Conservation (phyloP, 2,329 filamentous ascomycete species). For the Fusarium sp. region DNA sequence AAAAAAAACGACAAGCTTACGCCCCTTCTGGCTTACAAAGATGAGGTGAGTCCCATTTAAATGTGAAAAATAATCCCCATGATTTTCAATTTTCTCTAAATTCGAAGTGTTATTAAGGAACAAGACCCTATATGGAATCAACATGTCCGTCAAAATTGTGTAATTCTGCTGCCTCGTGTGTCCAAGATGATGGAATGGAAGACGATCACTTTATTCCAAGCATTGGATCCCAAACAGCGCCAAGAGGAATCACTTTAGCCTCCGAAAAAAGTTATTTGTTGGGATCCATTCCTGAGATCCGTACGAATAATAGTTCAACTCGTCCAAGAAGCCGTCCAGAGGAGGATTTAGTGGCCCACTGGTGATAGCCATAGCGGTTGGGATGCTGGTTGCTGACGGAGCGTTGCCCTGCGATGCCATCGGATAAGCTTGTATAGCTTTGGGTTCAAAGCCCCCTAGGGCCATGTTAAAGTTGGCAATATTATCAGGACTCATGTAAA, state of each 20-base stretch:
- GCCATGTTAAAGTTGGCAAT: conserved; percentile 48
- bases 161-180: not conserved
- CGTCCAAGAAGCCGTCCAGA: conserved; percentile 57
- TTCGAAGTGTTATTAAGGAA: not conserved
- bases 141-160: not conserved
- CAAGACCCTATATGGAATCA: too few species aligned
- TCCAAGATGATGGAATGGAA: not conserved
- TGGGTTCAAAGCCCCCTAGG: conserved; percentile 50
- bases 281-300: conserved; percentile 44
- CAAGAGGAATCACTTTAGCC: conserved; percentile 18
- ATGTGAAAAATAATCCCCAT: not conserved
- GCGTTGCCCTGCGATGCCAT: conserved; percentile 15
- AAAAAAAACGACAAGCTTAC: not conserved
- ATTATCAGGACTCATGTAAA: conserved; percentile 14
- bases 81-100: not conserved
- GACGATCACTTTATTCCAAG: not conserved
- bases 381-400: not conserved
- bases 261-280: conserved; percentile 31
- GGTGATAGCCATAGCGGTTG: not conserved
- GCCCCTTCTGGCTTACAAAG: too few species aligned
- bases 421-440: conserved; percentile 20
- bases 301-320: conserved; percentile 55
- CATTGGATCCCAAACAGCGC: too few species aligned
- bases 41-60: not conserved
- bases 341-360: conserved; percentile 36